Base-by-base conservation (phyloP, 371 early-diverging fungal genomes). In the Rhizopus delemar region DNA sequence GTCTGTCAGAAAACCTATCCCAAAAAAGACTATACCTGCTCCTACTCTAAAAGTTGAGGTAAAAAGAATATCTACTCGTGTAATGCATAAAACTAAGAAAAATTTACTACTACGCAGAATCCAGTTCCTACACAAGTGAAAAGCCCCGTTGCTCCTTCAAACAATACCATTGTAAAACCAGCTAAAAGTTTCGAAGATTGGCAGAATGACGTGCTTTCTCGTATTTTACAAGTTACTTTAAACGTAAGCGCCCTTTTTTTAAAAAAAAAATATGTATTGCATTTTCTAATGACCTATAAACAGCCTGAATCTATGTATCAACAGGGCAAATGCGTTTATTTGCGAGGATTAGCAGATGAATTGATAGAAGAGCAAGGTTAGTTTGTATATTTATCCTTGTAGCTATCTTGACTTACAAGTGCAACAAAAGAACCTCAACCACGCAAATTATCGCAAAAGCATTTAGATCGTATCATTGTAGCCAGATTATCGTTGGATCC, bases 201-300 rank as follows among this genome's bases (percentile, higher is more conserved):
- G 96, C 91, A 91, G 65, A 88, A 92, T 62, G 87, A 88, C 46
- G 91, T 90, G 0, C 69, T 92, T 13, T 87, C 90, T 13, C 86
- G 83, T 55, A 81, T 96, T n/a, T 80, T 96, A 39, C 78, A 84
- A 43, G 90, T 92, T n/a, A 91, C 92, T 3, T 73, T 96, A 53
- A 75, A 89, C 61, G 93, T 91, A 76, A 69, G 85, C 22, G 22
- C 22, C 2, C 22, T 22, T 59, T 43, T 33, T 3, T 46, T 4
- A 8, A 56, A 46, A 5, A 15, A 7, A 36, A 35, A 15, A 36
- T 13, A 29, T 22, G 22, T 5, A 16, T 29, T 33, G 13, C 29
- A 39, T 31, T 3, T 22, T n/a, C 7, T 22, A 34, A 22, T 38
- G 4, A 5, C 29, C 15, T 16, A 12, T 45, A 57, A n/a, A 15